Percentiles rank a stretch among this genome's conserved stretches.
phyloP scores from a whole-genome alignment of 805 yeast genomes.

The Diddensiella transvaalensis region DNA sequence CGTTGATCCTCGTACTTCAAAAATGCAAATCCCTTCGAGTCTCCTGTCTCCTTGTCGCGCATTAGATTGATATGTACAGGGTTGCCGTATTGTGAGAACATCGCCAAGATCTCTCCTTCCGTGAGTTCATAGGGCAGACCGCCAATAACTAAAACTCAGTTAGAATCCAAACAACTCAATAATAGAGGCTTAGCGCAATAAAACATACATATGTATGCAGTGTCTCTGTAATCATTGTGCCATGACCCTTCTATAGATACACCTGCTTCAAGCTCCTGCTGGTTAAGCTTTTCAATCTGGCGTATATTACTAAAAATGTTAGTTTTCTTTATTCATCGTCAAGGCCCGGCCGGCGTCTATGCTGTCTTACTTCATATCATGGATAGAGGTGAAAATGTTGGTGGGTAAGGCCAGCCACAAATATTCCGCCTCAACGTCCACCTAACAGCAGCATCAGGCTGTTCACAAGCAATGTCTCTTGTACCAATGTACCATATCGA shows the following conservation, averaged over 20 bases:
- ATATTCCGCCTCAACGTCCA: too few species aligned
- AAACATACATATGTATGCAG: constrained; percentile 60
- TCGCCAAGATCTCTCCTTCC: constrained; percentile 70
- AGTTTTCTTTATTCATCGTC: neutral
- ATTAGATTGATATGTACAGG: constrained; percentile 72
- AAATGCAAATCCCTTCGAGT: constrained; percentile 69
- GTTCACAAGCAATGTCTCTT: too few species aligned
- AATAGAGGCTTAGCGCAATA: neutral
- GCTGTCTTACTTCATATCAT: too few species aligned
- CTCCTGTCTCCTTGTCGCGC: constrained; percentile 65
- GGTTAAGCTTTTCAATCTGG: constrained; percentile 55
- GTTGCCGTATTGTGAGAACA: constrained; percentile 86
- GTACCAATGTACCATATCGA: too few species aligned
- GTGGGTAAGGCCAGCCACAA: too few species aligned
- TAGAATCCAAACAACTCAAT: too few species aligned
- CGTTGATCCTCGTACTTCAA: constrained; percentile 78
- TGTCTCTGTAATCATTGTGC: constrained; percentile 80
- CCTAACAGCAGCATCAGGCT: too few species aligned
- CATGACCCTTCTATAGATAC: constrained; percentile 68
- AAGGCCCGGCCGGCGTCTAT: neutral
- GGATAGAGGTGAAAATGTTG: too few species aligned
- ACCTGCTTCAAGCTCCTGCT: constrained; percentile 61
- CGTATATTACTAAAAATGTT: constrained; percentile 32
- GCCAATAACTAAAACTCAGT: constrained; percentile 66
- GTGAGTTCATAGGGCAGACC: constrained; percentile 59